A percentile compares a stretch with the other conserved stretches of the same genome.
These are phyloP conservation scores for Camelina laxa DNA, from an alignment of 345 rosid genomes.

Conservation along the genomic window DNA sequence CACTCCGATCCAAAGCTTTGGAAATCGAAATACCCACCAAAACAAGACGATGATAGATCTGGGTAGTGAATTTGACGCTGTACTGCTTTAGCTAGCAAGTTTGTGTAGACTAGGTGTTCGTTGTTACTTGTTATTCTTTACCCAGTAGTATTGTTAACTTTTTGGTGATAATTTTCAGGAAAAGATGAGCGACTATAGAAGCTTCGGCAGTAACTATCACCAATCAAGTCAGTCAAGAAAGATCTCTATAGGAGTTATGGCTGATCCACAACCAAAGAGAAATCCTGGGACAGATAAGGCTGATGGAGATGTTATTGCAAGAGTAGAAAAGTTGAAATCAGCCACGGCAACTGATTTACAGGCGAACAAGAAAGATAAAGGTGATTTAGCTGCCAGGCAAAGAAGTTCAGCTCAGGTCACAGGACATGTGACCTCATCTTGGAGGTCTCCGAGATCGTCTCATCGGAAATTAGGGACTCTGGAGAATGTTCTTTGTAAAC, in stretches of 20 bases:
- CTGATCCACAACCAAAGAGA: slow-evolving; percentile 56
- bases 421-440: slow-evolving; percentile 58
- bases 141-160: slow-evolving; percentile 14
- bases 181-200: slow-evolving; percentile 58
- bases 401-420: slow-evolving; percentile 49
- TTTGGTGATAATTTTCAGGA: slow-evolving; percentile 50
- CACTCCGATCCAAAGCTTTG: background rate
- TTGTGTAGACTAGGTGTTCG: slow-evolving; percentile 19
- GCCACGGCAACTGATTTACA: slow-evolving; percentile 41
- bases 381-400: slow-evolving; percentile 41
- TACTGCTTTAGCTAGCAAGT: background rate
- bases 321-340: slow-evolving; percentile 45
- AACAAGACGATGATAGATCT: slow-evolving; percentile 19
- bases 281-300: slow-evolving; percentile 44
- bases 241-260: slow-evolving; percentile 79
- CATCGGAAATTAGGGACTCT: slow-evolving; percentile 46
- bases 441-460: slow-evolving; percentile 59
- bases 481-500: slow-evolving; percentile 44
- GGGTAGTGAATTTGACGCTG: background rate
- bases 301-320: slow-evolving; percentile 41
- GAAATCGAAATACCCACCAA: slow-evolving; percentile 21
- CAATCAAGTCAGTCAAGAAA: slow-evolving; percentile 79
- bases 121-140: background rate
- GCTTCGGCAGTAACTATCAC: slow-evolving; percentile 59
- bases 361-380: slow-evolving; percentile 43